Evolutionary conservation across 352 stramenopile species (phyloP), one percentile per base, ranked within the genome.

Genomic region (Phytophthora niederhauseri): DNA sequence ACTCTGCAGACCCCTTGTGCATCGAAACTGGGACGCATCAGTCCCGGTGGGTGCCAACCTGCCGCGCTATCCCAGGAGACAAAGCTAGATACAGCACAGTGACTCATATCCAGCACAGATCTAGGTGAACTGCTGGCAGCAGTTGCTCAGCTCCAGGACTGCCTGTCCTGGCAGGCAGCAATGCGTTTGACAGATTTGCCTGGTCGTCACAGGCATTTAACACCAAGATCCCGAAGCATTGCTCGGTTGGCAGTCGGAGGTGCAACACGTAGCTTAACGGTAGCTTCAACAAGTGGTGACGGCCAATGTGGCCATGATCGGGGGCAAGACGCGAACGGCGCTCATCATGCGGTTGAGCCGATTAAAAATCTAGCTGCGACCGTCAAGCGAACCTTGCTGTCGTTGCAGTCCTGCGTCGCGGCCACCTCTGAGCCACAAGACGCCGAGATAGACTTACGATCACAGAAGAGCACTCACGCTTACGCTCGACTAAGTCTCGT

Each of bases 401-500:
- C 41, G 41, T 48, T 48, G 41, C 20, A 48, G 41, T 48, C 41
- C 15, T 48, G 41, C n/a, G 54, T 52, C 45, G 17, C 41, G 41
- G 36, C 36, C 9, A 17, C 11, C 36, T 43, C 14, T 6, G 24
- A 66, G 56, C 64, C 63, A 70, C 54, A 59, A 54, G 28, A 20
- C 1, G 11, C n/a, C 30, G 49, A 48, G 43, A 60, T 43, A 31
- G 17, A 60, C 19, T 22, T 60, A 63, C 55, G 26, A 51, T 28
- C 31, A 20, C 57, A 53, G 36, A 31, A 43, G 36, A 43, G 15
- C 22, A 31, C 17, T 1, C 36, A 36, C 19, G 60, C 62, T 68
- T 73, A 73, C 61, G 7, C 6, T 66, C 54, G 54, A 66, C 54
- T 58, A 70, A 58, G 53, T 51, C 14, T 38, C 43, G 26, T 45